Conservation (phyloP, 2,329 filamentous ascomycete genomes). For the Paecilomyces sp. region DNA sequence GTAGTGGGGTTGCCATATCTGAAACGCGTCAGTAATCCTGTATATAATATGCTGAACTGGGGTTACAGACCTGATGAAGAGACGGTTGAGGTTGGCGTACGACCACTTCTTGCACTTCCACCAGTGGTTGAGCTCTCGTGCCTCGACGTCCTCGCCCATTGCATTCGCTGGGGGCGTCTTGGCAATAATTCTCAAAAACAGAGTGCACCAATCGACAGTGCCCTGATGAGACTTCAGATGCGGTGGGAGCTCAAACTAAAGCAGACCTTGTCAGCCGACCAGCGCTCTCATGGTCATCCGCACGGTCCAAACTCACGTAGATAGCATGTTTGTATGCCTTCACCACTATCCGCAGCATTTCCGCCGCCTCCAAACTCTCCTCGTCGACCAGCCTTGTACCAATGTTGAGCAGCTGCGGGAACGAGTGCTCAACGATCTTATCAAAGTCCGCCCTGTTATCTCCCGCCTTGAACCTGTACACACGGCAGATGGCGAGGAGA, state of each 20-base stretch:
- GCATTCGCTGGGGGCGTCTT: constrained; percentile 75
- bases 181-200: constrained; percentile 84
- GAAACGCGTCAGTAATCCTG: constrained; percentile 2
- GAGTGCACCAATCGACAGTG: constrained; percentile 91
- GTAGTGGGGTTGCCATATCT: constrained; percentile 85
- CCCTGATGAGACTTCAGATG: constrained; percentile 71
- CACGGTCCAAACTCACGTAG: constrained; percentile 57
- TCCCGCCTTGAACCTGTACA: constrained; percentile 88
- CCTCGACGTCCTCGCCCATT: constrained; percentile 70
- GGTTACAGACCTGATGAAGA: constrained; percentile 72
- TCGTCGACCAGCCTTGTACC: constrained; percentile 85
- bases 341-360: constrained; percentile 91
- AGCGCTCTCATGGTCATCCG: background rate
- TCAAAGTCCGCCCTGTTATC: constrained; percentile 81
- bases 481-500: constrained; percentile 85
- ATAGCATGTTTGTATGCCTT: constrained; percentile 98
- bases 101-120: constrained; percentile 99
- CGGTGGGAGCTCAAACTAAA: constrained; percentile 74
- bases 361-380: constrained; percentile 86
- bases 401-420: constrained; percentile 78
- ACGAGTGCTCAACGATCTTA: constrained; percentile 85
- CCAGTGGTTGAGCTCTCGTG: constrained; percentile 93
- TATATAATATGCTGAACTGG: background rate
- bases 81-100: constrained; percentile 92
- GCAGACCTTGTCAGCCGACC: constrained; percentile 22